Evolutionary conservation across 306 rosid species (phyloP).

Genomic region (Delonix regia): DNA sequence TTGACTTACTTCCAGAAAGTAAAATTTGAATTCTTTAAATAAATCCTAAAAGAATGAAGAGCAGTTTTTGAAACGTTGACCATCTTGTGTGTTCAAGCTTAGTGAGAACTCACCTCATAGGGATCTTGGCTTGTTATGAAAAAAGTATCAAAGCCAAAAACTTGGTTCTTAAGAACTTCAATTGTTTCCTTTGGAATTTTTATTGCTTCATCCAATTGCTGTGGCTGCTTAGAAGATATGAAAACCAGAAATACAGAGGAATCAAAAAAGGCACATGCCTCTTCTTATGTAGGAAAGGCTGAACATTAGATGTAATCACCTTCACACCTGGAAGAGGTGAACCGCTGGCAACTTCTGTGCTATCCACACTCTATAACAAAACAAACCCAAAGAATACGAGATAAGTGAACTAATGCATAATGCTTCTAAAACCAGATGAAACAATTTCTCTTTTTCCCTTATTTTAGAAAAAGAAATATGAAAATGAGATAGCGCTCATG

Average conservation of each 20-base stretch:
- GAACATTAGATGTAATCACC: constrained; percentile 64
- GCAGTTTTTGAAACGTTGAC: neutral
- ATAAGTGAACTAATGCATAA: constrained; percentile 18
- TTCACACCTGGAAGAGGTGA: constrained; percentile 99
- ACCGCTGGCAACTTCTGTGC: constrained; percentile 80
- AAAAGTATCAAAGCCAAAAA: constrained; percentile 94
- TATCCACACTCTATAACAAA: constrained; percentile 63
- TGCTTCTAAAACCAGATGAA: constrained; percentile 26
- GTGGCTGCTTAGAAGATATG: constrained; percentile 62
- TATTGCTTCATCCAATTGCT: constrained; percentile 74
- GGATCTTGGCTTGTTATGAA: constrained; percentile 93
- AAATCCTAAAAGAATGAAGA: neutral
- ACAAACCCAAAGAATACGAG: constrained; percentile 42
- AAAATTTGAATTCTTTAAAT: neutral
- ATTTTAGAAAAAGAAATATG: neutral
- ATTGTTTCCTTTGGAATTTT: constrained; percentile 81
- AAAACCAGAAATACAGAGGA: constrained; percentile 34
- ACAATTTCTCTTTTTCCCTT: constrained; percentile 1
- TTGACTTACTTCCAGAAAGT: neutral
- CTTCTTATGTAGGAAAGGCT: constrained; percentile 32
- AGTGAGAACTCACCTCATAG: constrained; percentile 71
- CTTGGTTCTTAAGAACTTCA: constrained; percentile 82
- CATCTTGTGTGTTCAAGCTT: neutral
- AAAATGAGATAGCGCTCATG: neutral
- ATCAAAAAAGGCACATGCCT: constrained; percentile 31